Evolutionary conservation across 2,329 filamentous ascomycete species (phyloP).

Genomic region (Aspergillus bombycis): DNA sequence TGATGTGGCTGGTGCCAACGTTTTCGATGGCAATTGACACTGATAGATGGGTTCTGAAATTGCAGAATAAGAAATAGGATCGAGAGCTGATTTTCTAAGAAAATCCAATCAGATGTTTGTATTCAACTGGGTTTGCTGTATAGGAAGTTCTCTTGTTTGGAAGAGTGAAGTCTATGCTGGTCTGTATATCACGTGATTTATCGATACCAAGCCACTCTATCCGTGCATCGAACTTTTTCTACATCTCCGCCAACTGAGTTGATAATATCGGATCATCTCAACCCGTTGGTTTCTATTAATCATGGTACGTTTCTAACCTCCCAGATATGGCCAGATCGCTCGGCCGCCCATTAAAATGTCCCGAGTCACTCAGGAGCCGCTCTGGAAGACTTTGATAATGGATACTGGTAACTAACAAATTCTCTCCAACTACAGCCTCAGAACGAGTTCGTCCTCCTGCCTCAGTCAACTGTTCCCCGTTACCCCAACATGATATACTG

Average conservation of each 20-base stretch:
- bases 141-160: background rate
- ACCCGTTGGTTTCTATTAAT: slow-evolving; percentile 24
- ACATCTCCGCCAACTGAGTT: slow-evolving; percentile 4
- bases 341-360: no score
- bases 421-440: slow-evolving; percentile 36
- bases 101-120: no score
- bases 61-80: background rate
- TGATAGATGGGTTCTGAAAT: background rate
- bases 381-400: background rate
- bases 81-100: background rate
- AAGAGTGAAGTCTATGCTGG: background rate
- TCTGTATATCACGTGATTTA: slow-evolving; percentile 21
- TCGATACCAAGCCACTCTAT: slow-evolving; percentile 16
- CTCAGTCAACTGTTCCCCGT: slow-evolving; percentile 11
- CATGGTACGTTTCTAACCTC: slow-evolving; percentile 32
- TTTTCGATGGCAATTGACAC: background rate
- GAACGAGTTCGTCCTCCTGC: slow-evolving; percentile 45
- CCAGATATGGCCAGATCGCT: background rate
- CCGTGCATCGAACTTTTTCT: slow-evolving; percentile 20
- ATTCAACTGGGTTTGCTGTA: background rate
- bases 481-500: slow-evolving; percentile 13
- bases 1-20: slow-evolving; percentile 18
- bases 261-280: slow-evolving; percentile 6
- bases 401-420: slow-evolving; percentile 9
- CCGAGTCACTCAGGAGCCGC: background rate